These are phyloP conservation scores for Daldinia childiae DNA, from an alignment of 495 filamentous ascomycete species.

Conservation along the genomic window DNA sequence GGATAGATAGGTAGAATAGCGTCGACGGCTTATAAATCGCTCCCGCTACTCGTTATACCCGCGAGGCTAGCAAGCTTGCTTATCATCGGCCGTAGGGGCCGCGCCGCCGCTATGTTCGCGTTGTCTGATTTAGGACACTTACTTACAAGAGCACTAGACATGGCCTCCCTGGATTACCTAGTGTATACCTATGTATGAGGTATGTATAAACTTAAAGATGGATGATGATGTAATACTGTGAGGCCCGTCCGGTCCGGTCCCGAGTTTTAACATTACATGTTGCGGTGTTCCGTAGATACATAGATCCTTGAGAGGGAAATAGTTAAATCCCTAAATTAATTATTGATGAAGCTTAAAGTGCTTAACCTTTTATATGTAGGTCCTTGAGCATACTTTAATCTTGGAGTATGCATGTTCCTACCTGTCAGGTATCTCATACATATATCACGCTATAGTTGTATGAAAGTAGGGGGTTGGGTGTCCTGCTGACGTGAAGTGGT, in stretches of 20 bases:
- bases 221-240: neutral
- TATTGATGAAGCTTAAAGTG: neutral
- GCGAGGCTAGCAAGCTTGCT: neutral
- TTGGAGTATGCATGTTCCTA: neutral
- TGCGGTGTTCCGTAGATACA: neutral
- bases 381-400: neutral
- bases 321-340: neutral
- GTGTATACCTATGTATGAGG: neutral
- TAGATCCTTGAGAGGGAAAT: neutral
- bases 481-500: too few relatives aligned
- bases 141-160: neutral
- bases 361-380: too few relatives aligned
- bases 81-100: neutral
- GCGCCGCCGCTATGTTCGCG: constrained; percentile 8
- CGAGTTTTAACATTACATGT: neutral
- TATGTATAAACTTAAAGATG: neutral
- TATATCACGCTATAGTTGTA: neutral
- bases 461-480: too few relatives aligned
- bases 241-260: neutral
- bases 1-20: neutral
- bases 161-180: neutral
- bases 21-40: neutral
- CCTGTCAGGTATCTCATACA: neutral
- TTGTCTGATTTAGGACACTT: neutral
- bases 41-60: neutral